Conservation (phyloP, 2,329 filamentous ascomycete species). For the Lachnellula occidentalis region DNA sequence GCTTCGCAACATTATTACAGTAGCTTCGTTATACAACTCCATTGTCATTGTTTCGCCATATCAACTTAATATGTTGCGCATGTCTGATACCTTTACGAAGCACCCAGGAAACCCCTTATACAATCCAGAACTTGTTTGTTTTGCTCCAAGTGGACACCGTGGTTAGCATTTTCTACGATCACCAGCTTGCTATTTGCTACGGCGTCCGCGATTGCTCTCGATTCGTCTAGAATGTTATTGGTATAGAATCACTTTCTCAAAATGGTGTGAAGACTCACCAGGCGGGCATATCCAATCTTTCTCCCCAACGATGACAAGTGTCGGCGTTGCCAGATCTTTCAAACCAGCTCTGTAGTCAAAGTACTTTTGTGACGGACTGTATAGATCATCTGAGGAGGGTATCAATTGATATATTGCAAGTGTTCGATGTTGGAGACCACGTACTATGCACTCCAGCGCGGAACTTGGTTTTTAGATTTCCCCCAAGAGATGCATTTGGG, state of each 20-base stretch:
- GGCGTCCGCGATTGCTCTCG: conserved; percentile 27
- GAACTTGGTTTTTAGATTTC: conserved; percentile 30
- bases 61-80: too few species aligned
- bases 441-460: conserved; percentile 34
- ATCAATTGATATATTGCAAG: too few species aligned
- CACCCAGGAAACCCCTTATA: conserved; percentile 11
- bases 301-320: conserved; percentile 34
- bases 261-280: conserved; percentile 17
- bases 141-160: conserved; percentile 35
- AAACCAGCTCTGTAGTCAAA: conserved; percentile 34
- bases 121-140: conserved; percentile 26
- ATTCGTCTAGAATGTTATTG: conserved; percentile 26
- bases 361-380: conserved; percentile 33
- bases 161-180: conserved; percentile 31
- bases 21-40: too few species aligned
- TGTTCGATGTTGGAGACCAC: too few species aligned
- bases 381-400: conserved; percentile 30
- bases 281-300: conserved; percentile 38
- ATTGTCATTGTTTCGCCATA: too few species aligned
- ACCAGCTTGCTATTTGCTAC: conserved; percentile 29
- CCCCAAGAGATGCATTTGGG: conserved; percentile 30
- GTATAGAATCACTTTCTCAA: neutral
- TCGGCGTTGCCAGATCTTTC: conserved; percentile 30
- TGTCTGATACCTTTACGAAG: neutral
- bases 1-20: too few species aligned